Evolutionary conservation across 2,329 filamentous ascomycete species (phyloP).

Genomic region (Sclerotiophoma versabilis): DNA sequence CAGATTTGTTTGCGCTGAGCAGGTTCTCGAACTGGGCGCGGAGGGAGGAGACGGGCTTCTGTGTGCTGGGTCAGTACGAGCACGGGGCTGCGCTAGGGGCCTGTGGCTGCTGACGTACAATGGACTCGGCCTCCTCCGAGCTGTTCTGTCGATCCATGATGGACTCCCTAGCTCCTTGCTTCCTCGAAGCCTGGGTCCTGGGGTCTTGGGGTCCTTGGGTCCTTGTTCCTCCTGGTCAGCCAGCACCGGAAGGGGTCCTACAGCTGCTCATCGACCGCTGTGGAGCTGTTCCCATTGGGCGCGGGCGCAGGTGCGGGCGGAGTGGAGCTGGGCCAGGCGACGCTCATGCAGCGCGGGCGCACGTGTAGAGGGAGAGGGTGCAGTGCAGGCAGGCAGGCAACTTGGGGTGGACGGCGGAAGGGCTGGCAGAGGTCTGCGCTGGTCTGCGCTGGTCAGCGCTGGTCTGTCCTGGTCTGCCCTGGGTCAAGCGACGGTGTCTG

Average conservation of each 20-base stretch:
- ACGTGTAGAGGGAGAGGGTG: not conserved
- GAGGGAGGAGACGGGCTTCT: conserved; percentile 84
- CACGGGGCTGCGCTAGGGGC: not conserved
- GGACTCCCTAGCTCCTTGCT: too few species aligned
- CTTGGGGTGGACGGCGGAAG: not conserved
- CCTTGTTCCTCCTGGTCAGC: conserved; percentile 38
- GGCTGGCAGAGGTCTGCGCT: not conserved
- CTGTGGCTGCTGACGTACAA: conserved; percentile 59
- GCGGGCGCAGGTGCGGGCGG: conserved; percentile 25
- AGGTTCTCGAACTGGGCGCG: conserved; percentile 84
- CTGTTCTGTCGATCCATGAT: conserved; percentile 48
- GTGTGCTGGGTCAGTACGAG: conserved; percentile 21
- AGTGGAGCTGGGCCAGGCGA: conserved; percentile 14
- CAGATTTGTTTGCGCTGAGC: conserved; percentile 52
- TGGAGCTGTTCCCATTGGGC: conserved; percentile 42
- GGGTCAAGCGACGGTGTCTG: conserved; percentile 1
- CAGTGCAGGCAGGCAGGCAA: not conserved
- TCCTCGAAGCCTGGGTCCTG: too few species aligned
- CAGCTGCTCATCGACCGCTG: conserved; percentile 44
- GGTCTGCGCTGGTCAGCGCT: too few species aligned
- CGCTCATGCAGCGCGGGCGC: conserved; percentile 30
- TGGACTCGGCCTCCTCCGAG: conserved; percentile 72
- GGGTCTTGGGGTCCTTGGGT: too few species aligned
- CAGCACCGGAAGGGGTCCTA: conserved; percentile 41
- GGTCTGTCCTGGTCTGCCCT: too few species aligned